Evolutionary conservation across 768 basidiomycete genomes (phyloP), one percentile per base, ranked within the genome.

Genomic region (Russula abietina): DNA sequence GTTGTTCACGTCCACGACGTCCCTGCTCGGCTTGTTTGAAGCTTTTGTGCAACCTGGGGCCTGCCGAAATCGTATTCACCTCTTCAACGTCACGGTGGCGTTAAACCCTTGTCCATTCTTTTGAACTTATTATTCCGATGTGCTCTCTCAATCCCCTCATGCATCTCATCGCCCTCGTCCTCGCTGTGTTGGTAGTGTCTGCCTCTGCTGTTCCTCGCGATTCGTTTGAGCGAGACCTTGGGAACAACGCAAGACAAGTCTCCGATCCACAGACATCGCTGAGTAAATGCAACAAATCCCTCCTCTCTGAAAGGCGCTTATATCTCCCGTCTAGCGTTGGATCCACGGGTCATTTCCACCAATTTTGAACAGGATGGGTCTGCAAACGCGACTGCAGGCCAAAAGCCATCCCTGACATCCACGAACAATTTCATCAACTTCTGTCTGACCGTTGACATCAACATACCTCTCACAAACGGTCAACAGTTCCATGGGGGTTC

Each of bases 391-490:
- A 36, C 33, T 1, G 71, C 71, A 33, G 83, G 81, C 30, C 82
- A 84, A 70, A 79, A 78, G 38, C 70, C 78, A 1, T 81, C 81
- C 12, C 66, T 78, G 33, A 84, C 83, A 4, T 82, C 82, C 39
- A 70, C 67, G 45, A 85, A 87, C 77, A 87, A 88, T 79, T 88
- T 81, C 73, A 82, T 82, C 78, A 85, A 85, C 77, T 81, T 79
- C 71, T 82, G 82, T 69, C 62, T 69, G 12, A 61, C 52, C 12
- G 72, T 71, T 28, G 66, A 73, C 61, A 68, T 75, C 24, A 67
- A 73, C 61, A 68, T 75, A 51, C 71, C 77, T 14, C 69, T 80
- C 59, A 83, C 82, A 30, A 79, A 81, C 71, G 81, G 81, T 33
- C 53, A 73, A 61, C 78, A 74, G 60, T 65, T 72, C 60, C 67